A percentile compares a stretch with the other conserved stretches of the same genome.
These are phyloP conservation scores for Aspergillus nanangensis DNA, from an alignment of 495 filamentous ascomycete genomes.

Conservation along the genomic window DNA sequence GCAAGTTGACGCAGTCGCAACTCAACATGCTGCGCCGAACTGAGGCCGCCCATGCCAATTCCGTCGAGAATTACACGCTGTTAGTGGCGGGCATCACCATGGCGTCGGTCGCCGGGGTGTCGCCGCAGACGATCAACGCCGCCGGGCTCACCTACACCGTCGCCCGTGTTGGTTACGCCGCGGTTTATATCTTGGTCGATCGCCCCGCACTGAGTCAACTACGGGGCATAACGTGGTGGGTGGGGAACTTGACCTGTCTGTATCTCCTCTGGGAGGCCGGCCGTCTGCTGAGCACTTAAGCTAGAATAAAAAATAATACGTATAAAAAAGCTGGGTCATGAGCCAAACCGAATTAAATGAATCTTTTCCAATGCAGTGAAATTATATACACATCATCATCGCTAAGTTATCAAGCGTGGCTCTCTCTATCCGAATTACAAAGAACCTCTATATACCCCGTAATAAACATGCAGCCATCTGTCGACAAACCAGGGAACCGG, in stretches of 20 bases:
- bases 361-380: background rate
- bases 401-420: no score
- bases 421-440: background rate
- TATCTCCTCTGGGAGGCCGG: conserved; percentile 18
- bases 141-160: conserved; percentile 22
- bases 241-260: conserved; percentile 27
- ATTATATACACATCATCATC: background rate
- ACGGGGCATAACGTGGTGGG: conserved; percentile 22
- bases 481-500: no score
- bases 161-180: conserved; percentile 17
- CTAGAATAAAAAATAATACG: no score
- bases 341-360: no score
- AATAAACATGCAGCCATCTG: no score
- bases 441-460: background rate
- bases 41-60: conserved; percentile 45
- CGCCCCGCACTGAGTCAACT: conserved; percentile 12
- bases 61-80: conserved; percentile 36
- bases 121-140: conserved; percentile 14
- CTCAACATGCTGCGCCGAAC: conserved; percentile 41
- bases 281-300: no score
- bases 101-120: conserved; percentile 20
- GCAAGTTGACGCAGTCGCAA: conserved; percentile 41
- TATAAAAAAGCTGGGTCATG: no score
- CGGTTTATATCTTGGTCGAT: conserved; percentile 20
- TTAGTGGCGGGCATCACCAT: conserved; percentile 17